A percentile compares a stretch with the other conserved stretches of the same genome.
Conservation (phyloP, 1,139 yeast species). For the Diutina siamensis region DNA sequence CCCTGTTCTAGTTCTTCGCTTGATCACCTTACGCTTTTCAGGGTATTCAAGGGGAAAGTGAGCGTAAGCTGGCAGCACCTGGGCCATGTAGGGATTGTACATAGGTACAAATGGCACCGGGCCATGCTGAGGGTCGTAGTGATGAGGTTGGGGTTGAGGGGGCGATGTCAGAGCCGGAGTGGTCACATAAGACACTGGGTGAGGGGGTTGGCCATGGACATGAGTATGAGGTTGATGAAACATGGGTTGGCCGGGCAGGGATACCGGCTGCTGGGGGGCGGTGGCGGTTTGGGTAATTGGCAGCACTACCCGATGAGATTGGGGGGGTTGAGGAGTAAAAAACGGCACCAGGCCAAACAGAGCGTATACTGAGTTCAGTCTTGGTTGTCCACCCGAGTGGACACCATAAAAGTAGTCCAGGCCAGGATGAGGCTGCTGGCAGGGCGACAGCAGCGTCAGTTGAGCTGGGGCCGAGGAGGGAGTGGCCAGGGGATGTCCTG, state of each 20-base stretch:
- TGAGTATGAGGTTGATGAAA: not conserved
- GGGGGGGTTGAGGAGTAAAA: not conserved
- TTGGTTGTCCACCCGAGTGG: not conserved
- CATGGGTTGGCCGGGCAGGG: not conserved
- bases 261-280: not conserved
- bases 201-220: not conserved
- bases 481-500: not conserved
- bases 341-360: conserved; percentile 2
- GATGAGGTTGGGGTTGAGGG: not conserved
- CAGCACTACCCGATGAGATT: not conserved
- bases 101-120: not conserved
- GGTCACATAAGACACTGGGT: not conserved
- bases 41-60: conserved; percentile 5
- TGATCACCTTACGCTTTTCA: conserved; percentile 8
- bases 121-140: not conserved
- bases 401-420: not conserved
- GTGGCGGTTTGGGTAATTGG: not conserved
- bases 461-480: not conserved
- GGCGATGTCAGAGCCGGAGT: not conserved
- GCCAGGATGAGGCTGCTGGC: not conserved
- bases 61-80: not conserved
- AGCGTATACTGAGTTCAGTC: conserved; percentile 1
- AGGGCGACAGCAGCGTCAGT: conserved; percentile 5
- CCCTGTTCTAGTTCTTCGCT: conserved; percentile 19
- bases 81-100: conserved; percentile 1